A percentile compares a stretch with the other conserved stretches of the same genome.
These are phyloP conservation scores for Cyclotella baltica DNA, from an alignment of 108 stramenopile species.

Conservation along the genomic window DNA sequence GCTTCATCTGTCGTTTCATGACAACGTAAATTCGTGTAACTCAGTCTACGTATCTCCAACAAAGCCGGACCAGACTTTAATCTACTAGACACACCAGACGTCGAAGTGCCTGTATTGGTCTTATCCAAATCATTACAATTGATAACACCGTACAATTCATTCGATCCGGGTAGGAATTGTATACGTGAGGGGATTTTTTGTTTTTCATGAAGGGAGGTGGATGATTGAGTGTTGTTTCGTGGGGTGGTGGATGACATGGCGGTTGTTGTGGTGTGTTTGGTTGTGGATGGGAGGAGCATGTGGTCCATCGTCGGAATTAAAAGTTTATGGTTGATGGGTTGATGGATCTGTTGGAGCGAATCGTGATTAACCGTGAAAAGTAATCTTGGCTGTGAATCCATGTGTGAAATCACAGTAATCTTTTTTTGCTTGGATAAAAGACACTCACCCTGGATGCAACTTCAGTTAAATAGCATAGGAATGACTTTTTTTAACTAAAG, in stretches of 20 bases:
- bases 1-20: neutral
- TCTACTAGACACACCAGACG: neutral
- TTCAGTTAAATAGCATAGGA: too few relatives aligned
- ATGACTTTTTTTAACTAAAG: too few relatives aligned
- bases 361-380: too few relatives aligned
- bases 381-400: too few relatives aligned
- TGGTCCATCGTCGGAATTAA: neutral
- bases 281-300: neutral
- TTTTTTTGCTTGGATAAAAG: too few relatives aligned
- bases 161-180: constrained; percentile 33
- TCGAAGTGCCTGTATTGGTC: neutral
- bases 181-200: constrained; percentile 1
- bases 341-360: too few relatives aligned
- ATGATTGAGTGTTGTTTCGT: neutral
- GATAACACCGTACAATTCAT: constrained; percentile 45
- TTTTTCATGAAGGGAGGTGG: neutral
- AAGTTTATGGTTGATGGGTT: neutral
- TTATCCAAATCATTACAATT: constrained; percentile 27
- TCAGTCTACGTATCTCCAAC: constrained; percentile 44
- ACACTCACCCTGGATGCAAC: too few relatives aligned
- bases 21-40: neutral
- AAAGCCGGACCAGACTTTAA: constrained; percentile 42
- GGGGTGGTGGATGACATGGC: neutral
- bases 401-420: too few relatives aligned
- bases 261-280: neutral